These are phyloP conservation scores for Drechslera avenae DNA, from an alignment of 2,329 filamentous ascomycete genomes.

Conservation along the genomic window DNA sequence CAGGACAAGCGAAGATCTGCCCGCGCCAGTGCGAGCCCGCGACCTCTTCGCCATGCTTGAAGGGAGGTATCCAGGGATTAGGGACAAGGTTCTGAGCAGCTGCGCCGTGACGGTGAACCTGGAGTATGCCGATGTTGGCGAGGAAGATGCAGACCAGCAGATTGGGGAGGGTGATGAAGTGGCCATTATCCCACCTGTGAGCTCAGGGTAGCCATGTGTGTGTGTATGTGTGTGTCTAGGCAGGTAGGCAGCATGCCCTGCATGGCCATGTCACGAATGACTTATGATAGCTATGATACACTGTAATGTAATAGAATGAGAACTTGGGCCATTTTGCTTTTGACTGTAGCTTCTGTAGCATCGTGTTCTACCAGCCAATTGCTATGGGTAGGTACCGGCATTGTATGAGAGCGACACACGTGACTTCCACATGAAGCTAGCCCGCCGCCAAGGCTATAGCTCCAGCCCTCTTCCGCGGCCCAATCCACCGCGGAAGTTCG, in stretches of 20 bases:
- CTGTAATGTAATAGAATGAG: too few species aligned
- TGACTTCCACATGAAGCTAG: not conserved
- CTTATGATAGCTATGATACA: not conserved
- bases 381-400: too few species aligned
- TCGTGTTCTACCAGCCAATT: too few species aligned
- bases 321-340: too few species aligned
- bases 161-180: constrained; percentile 81
- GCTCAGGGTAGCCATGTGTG: constrained; percentile 62
- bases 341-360: too few species aligned
- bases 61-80: constrained; percentile 71
- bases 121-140: constrained; percentile 76
- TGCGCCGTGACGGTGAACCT: constrained; percentile 81
- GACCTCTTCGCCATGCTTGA: constrained; percentile 73
- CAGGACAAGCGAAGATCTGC: constrained; percentile 68
- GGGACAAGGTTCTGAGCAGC: constrained; percentile 68
- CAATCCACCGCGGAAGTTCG: constrained; percentile 12
- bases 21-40: constrained; percentile 67
- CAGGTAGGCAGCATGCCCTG: too few species aligned
- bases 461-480: constrained; percentile 3
- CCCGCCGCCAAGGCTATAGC: not conserved
- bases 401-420: not conserved
- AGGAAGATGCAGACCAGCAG: constrained; percentile 55
- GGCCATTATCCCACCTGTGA: constrained; percentile 85
- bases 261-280: not conserved
- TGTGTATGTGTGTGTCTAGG: too few species aligned